Conservation (phyloP, 768 basidiomycete species). For the Termitomyces sp. region DNA sequence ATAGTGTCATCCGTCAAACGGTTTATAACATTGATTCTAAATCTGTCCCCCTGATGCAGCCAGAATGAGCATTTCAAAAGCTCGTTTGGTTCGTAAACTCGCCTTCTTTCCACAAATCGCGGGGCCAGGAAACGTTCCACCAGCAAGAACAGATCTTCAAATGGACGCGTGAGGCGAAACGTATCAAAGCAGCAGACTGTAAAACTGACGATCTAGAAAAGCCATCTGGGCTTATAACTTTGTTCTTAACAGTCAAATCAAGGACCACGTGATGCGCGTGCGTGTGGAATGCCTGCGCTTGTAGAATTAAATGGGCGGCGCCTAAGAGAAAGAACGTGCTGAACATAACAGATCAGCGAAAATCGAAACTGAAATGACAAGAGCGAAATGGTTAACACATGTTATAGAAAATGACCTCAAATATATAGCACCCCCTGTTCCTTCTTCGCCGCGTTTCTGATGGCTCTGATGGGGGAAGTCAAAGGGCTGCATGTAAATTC, state of each 20-base stretch:
- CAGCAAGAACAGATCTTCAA: conserved; percentile 8
- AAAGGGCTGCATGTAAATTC: not conserved
- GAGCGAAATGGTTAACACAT: not conserved
- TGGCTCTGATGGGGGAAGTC: not conserved
- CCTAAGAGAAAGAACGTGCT: not conserved
- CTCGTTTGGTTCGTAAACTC: not conserved
- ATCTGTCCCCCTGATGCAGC: conserved; percentile 18
- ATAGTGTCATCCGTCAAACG: conserved; percentile 21
- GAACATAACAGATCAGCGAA: not conserved
- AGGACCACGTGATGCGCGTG: conserved; percentile 27
- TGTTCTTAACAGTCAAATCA: conserved; percentile 60
- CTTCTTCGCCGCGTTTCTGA: not conserved
- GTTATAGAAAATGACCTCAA: not conserved
- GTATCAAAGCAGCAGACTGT: not conserved
- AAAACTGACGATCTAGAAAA: conserved; percentile 9
- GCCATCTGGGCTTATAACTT: conserved; percentile 46
- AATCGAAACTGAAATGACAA: not conserved
- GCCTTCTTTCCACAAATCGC: conserved; percentile 7
- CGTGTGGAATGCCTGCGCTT: not conserved
- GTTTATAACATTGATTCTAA: conserved; percentile 23
- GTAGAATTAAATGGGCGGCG: not conserved
- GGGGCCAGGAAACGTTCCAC: conserved; percentile 12
- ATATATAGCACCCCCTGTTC: not conserved
- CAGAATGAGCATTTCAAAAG: not conserved
- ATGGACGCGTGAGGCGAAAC: not conserved